These are phyloP conservation scores for Datisca glomerata DNA, from an alignment of 306 rosid genomes.

Conservation along the genomic window DNA sequence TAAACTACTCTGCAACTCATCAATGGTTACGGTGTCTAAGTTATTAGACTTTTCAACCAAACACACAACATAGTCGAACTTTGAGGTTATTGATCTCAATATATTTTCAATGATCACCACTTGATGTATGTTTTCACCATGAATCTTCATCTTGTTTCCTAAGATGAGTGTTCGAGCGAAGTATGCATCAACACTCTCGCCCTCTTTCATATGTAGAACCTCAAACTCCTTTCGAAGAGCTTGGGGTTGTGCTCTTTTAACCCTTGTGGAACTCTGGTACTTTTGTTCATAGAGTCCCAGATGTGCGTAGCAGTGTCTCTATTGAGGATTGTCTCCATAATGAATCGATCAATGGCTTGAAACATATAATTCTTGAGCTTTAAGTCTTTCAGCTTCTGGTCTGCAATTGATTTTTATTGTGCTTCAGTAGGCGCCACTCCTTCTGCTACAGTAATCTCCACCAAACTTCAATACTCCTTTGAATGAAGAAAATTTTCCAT, in stretches of 20 bases:
- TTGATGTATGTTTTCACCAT: slow-evolving; percentile 6
- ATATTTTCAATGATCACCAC: slow-evolving; percentile 6
- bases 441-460: neutral
- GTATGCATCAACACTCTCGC: neutral
- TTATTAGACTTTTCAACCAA: slow-evolving; percentile 5
- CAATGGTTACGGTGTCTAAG: neutral
- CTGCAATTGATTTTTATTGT: neutral
- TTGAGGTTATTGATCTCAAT: too few relatives aligned
- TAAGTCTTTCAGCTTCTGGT: too few relatives aligned
- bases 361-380: too few relatives aligned
- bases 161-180: neutral
- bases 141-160: too few relatives aligned
- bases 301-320: neutral
- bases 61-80: too few relatives aligned
- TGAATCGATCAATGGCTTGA: slow-evolving; percentile 3
- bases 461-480: slow-evolving; percentile 7
- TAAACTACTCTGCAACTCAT: slow-evolving; percentile 1
- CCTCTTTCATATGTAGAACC: slow-evolving; percentile 1
- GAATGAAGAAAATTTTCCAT: slow-evolving; percentile 5
- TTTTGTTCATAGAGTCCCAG: neutral
- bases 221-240: too few relatives aligned
- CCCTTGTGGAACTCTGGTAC: neutral
- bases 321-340: neutral
- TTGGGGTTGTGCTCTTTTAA: slow-evolving; percentile 1
- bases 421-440: neutral